Base-by-base conservation (phyloP, 768 basidiomycete species). In the Gymnopilus junonius region DNA sequence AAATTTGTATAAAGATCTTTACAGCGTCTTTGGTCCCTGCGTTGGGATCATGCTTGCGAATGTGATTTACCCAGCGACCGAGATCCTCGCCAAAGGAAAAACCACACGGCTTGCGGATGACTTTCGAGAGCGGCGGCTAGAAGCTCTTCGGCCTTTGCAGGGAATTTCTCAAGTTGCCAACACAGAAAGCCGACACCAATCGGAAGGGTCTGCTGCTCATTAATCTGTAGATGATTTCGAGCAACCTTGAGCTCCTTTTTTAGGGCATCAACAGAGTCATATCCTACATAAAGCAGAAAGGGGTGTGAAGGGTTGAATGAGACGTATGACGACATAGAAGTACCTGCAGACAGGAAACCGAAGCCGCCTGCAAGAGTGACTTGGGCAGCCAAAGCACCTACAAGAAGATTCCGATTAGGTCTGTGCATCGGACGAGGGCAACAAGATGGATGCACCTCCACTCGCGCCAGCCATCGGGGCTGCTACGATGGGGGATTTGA, bases 131-230 rank as follows among this genome's bases (percentile, higher is more conserved):
- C 83, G 31, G 79, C 70, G 3, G 77, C 73, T 25, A 93, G 71
- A 31, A 87, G 67, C 17, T 80, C 74, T 31, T 79, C 69, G 6
- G 82, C 79, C 42, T 73, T 65, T 6, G 73, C 73, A 20, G 75
- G 72, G 14, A 78, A 71, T 46, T 82, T 76, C 55, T 94, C 91
- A 15, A 94, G 80, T 64, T 81, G 81, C 90, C 90, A 95, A 14
- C 79, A 83, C 25, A 94, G 76, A 72, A 87, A 91, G 12, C 92
- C 92, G n/a, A 90, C 83, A 25, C 93, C 93, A 63, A 94, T 78
- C 8, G 85, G 87, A 34, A 84, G 67, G 31, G 82, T 77, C 4
- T 74, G 72, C 11, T 78, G 67, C 23, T 72, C 62, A 50, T 73
- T 68, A 20, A 77, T 54, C 17, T 73, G 68, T 23, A 92, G 75